Evolutionary conservation across 1,139 yeast genomes (phyloP).

Genomic region (Oligophagozyma castellii): DNA sequence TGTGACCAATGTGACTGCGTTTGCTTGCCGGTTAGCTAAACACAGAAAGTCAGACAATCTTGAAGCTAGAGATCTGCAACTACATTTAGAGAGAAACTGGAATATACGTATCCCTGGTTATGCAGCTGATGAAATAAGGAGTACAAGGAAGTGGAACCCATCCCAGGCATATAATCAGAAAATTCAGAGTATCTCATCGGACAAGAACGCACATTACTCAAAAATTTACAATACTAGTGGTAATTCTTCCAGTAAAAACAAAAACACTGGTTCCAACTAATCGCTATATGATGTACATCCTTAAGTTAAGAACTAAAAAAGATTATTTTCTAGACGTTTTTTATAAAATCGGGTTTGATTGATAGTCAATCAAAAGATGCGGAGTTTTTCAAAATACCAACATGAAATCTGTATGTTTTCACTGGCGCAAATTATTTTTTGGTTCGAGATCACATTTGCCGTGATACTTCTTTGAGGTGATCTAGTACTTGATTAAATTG

Average conservation of each 20-base stretch:
- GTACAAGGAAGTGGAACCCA: conserved; percentile 72
- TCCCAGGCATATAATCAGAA: conserved; percentile 59
- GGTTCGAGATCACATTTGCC: too few species aligned
- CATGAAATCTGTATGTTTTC: too few species aligned
- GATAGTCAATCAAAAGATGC: too few species aligned
- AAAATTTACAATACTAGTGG: conserved; percentile 1
- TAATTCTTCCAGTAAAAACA: conserved; percentile 1
- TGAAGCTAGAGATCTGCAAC: conserved; percentile 80
- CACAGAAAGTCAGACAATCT: conserved; percentile 83
- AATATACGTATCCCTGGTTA: conserved; percentile 89
- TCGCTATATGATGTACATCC: too few species aligned
- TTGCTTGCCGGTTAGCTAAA: conserved; percentile 90
- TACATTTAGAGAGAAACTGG: conserved; percentile 92
- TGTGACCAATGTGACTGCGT: conserved; percentile 75
- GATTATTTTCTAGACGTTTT: too few species aligned
- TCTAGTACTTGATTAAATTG: too few species aligned
- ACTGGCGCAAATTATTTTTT: too few species aligned
- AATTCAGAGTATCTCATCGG: conserved; percentile 41
- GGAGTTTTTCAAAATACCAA: too few species aligned
- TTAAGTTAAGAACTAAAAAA: too few species aligned
- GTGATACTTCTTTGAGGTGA: too few species aligned
- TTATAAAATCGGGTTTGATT: too few species aligned
- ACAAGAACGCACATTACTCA: conserved; percentile 6
- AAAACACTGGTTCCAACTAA: too few species aligned
- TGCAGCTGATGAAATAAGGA: conserved; percentile 78